phyloP scores from a whole-genome alignment of 352 stramenopile genomes.

The Elongisporangium undulatum region DNA sequence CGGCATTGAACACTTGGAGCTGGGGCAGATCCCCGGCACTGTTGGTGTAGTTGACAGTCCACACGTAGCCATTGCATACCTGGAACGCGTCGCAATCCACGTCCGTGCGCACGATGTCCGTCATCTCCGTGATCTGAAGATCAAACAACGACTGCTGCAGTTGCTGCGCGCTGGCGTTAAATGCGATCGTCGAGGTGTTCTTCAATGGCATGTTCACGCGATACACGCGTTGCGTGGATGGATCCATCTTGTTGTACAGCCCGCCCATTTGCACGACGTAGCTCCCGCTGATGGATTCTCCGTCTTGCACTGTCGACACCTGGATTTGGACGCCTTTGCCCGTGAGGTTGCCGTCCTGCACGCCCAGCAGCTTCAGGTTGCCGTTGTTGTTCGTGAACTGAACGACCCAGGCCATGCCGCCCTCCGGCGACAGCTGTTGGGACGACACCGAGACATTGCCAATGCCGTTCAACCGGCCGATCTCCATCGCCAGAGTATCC shows the following conservation, averaged over 20 bases:
- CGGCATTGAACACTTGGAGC: conserved; percentile 32
- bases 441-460: conserved; percentile 39
- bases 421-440: conserved; percentile 39
- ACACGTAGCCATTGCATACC: conserved; percentile 65
- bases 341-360: conserved; percentile 47
- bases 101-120: conserved; percentile 26
- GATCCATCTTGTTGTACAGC: conserved; percentile 41
- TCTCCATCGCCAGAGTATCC: conserved; percentile 15
- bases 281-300: conserved; percentile 37
- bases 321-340: conserved; percentile 29
- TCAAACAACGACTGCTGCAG: conserved; percentile 30
- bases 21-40: conserved; percentile 61
- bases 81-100: conserved; percentile 53
- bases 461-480: conserved; percentile 43
- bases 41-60: conserved; percentile 56
- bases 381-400: conserved; percentile 65
- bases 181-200: conserved; percentile 40
- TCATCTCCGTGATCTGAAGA: conserved; percentile 34
- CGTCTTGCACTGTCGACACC: conserved; percentile 33
- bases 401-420: conserved; percentile 59
- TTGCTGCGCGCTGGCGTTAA: conserved; percentile 22
- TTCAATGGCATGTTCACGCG: conserved; percentile 23
- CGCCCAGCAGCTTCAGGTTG: conserved; percentile 29
- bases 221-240: conserved; percentile 37
- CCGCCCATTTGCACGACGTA: conserved; percentile 60